phyloP scores from a whole-genome alignment of 1,284 basidiomycete species.

The Pascua guehoae region DNA sequence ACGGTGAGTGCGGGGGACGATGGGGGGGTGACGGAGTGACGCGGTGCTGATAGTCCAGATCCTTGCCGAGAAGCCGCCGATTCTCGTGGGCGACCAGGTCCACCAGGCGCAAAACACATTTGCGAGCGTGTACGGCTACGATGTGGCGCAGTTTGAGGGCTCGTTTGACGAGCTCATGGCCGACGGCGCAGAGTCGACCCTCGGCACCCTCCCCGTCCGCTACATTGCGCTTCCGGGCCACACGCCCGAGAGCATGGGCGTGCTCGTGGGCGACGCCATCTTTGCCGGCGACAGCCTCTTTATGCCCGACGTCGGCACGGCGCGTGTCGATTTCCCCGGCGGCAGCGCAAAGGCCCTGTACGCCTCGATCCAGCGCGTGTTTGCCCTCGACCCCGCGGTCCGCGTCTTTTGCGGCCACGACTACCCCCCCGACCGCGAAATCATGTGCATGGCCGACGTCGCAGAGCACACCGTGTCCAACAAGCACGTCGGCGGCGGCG shows the following conservation, averaged over 20 bases:
- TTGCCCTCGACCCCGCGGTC: too few relatives aligned
- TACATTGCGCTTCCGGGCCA: constrained; percentile 34
- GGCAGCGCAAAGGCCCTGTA: constrained; percentile 16
- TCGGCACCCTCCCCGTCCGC: constrained; percentile 19
- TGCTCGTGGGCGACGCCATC: constrained; percentile 24
- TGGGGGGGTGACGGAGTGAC: neutral
- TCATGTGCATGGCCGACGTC: too few relatives aligned
- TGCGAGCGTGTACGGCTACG: constrained; percentile 19
- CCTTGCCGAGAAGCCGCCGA: constrained; percentile 8
- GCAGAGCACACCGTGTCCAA: too few relatives aligned
- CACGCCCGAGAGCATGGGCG: constrained; percentile 11
- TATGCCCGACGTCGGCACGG: constrained; percentile 33
- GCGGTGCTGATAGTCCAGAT: neutral
- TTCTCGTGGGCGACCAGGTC: constrained; percentile 24
- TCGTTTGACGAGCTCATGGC: constrained; percentile 30
- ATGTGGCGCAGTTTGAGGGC: constrained; percentile 13
- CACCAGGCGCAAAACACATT: constrained; percentile 16
- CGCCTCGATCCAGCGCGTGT: too few relatives aligned
- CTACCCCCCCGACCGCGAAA: too few relatives aligned
- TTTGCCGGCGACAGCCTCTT: constrained; percentile 39
- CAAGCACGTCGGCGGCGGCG: too few relatives aligned
- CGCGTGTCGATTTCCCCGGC: constrained; percentile 38
- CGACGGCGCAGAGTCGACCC: constrained; percentile 22
- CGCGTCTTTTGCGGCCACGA: too few relatives aligned
- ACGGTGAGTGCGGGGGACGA: neutral